Evolutionary conservation across 345 rosid genomes (phyloP).

Genomic region (Hibiscus trionum): DNA sequence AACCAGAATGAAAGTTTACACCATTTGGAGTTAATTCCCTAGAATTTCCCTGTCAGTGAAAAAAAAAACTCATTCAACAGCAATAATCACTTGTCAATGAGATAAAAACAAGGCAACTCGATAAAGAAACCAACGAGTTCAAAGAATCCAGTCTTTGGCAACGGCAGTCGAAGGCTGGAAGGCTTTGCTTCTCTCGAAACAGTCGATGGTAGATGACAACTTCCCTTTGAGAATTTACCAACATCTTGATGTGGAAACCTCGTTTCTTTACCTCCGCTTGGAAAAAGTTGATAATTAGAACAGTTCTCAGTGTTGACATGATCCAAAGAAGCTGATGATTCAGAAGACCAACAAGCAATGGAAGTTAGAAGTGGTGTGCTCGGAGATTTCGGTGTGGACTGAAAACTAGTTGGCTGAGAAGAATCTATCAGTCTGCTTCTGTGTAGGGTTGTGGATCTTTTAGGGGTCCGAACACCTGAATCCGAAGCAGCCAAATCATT

Average conservation of each 20-base stretch:
- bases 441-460: conserved; percentile 7
- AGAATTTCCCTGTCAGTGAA: conserved; percentile 16
- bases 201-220: background rate
- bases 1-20: conserved; percentile 17
- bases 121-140: conserved; percentile 26
- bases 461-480: conserved; percentile 19
- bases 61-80: background rate
- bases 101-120: no score
- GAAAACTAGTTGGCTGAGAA: conserved; percentile 2
- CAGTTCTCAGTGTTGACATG: background rate
- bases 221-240: background rate
- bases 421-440: conserved; percentile 12
- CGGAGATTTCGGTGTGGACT: conserved; percentile 17
- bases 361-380: conserved; percentile 20
- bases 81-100: background rate
- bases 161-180: conserved; percentile 39
- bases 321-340: conserved; percentile 10
- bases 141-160: conserved; percentile 42
- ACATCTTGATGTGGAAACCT: background rate
- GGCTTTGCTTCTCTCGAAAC: conserved; percentile 14
- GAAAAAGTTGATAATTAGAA: background rate
- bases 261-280: background rate
- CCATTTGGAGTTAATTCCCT: conserved; percentile 7
- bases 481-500: conserved; percentile 10
- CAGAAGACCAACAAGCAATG: conserved; percentile 18